Percentiles rank a stretch among this genome's conserved stretches.
phyloP scores from a whole-genome alignment of 2,329 filamentous ascomycete genomes.

The Monosporascus sp. region DNA sequence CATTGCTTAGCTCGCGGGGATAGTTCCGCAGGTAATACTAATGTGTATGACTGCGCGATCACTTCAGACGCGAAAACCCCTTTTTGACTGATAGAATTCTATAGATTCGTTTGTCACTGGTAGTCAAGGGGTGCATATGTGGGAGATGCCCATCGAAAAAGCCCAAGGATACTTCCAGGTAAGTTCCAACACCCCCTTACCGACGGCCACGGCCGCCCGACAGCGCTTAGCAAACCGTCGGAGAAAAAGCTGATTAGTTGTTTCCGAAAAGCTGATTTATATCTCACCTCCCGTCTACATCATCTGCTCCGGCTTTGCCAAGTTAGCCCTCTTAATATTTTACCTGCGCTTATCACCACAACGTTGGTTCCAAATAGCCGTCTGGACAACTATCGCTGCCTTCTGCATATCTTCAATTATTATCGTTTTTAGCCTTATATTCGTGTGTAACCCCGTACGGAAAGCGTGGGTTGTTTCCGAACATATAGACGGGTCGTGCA shows the following conservation, averaged over 20 bases:
- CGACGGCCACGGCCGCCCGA: neutral
- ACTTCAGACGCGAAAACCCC: neutral
- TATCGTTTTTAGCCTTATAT: constrained; percentile 4
- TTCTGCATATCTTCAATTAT: constrained; percentile 3
- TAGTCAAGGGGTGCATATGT: constrained; percentile 1
- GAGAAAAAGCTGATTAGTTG: neutral
- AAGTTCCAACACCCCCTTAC: neutral
- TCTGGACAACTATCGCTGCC: constrained; percentile 11
- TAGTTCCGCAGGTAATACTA: neutral
- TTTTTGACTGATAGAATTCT: neutral
- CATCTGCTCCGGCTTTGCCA: constrained; percentile 17
- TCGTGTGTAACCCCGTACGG: constrained; percentile 21
- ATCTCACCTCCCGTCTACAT: constrained; percentile 11
- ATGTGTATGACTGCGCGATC: neutral
- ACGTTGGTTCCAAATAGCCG: constrained; percentile 10
- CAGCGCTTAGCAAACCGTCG: neutral
- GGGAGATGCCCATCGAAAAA: constrained; percentile 3
- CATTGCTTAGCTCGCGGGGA: neutral
- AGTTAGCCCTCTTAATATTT: constrained; percentile 20
- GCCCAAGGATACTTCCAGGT: neutral
- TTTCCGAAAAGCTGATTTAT: constrained; percentile 1
- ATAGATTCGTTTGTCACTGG: neutral
- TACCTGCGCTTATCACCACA: constrained; percentile 18
- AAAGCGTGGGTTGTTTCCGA: constrained; percentile 13
- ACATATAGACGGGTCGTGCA: constrained; percentile 24